These are phyloP conservation scores for Ophidiomyces ophidiicola DNA, from an alignment of 2,329 filamentous ascomycete species.

Conservation along the genomic window DNA sequence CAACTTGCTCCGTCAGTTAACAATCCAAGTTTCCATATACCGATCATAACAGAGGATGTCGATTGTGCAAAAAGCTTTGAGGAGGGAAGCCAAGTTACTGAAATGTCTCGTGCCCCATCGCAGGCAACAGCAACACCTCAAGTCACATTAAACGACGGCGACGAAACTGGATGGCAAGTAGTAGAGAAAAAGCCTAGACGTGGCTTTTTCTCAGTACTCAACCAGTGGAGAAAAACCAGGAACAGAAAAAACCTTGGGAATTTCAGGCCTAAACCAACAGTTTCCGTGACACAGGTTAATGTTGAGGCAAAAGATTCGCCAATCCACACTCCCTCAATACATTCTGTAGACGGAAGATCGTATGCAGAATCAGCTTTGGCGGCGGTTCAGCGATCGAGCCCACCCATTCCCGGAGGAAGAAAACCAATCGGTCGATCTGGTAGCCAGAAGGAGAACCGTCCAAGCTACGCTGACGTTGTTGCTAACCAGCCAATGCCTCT, in stretches of 20 bases:
- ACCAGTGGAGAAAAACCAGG: conserved; percentile 7
- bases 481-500: not conserved
- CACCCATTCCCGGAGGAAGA: conserved; percentile 18
- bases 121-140: conserved; percentile 19
- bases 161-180: conserved; percentile 16
- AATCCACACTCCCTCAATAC: conserved; percentile 15
- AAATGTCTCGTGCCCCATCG: conserved; percentile 14
- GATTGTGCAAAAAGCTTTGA: conserved; percentile 13
- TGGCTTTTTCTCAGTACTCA: not conserved
- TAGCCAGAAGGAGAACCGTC: conserved; percentile 21
- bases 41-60: conserved; percentile 11
- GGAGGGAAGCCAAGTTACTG: conserved; percentile 12
- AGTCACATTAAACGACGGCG: conserved; percentile 17
- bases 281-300: conserved; percentile 20
- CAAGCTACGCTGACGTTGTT: conserved; percentile 26
- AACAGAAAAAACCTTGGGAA: conserved; percentile 18
- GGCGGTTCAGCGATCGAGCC: conserved; percentile 29
- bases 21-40: conserved; percentile 3
- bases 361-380: conserved; percentile 30
- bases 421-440: conserved; percentile 8
- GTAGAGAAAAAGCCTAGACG: conserved; percentile 9
- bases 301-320: conserved; percentile 24
- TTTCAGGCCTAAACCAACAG: conserved; percentile 19
- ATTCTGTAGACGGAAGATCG: conserved; percentile 21
- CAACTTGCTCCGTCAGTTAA: conserved; percentile 3